Percentiles rank a stretch among this genome's conserved stretches.
phyloP scores from a whole-genome alignment of 192 early-diverging fungal genomes.

The Backusella tarrabulga region DNA sequence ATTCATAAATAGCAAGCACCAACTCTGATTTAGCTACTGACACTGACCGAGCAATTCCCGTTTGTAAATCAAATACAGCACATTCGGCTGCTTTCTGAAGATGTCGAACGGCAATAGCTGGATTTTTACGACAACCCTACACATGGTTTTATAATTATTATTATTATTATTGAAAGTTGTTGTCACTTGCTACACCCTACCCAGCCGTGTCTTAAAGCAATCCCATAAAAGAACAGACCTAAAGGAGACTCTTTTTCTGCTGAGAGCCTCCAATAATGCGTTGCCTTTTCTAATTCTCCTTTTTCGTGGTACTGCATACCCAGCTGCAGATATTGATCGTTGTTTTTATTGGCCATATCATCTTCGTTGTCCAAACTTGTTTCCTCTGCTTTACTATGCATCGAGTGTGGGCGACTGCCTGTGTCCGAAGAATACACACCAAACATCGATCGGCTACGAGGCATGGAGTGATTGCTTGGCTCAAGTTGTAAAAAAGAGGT shows the following conservation, averaged over 20 bases:
- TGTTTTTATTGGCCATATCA: background rate
- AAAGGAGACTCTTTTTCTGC: conserved; percentile 63
- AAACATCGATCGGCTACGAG: conserved; percentile 9
- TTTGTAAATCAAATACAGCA: conserved; percentile 58
- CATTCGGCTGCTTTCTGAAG: conserved; percentile 68
- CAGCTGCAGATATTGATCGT: conserved; percentile 63
- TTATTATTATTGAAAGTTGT: background rate
- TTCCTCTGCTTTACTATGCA: background rate
- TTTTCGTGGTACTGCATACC: conserved; percentile 69
- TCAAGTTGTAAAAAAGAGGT: conserved; percentile 9
- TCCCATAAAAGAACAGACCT: conserved; percentile 71
- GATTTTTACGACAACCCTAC: conserved; percentile 65
- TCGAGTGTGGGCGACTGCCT: background rate
- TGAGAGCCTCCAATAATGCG: conserved; percentile 66
- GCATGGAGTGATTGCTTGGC: background rate
- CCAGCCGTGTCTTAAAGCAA: conserved; percentile 79
- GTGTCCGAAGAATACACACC: background rate
- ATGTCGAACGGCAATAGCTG: conserved; percentile 63
- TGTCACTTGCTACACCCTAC: conserved; percentile 15
- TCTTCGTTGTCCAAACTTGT: background rate
- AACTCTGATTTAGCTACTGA: conserved; percentile 58
- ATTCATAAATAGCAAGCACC: conserved; percentile 76
- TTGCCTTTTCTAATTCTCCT: conserved; percentile 69
- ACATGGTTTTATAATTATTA: background rate
- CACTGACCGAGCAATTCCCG: conserved; percentile 50